Evolutionary conservation across 108 stramenopile genomes (phyloP), one percentile per base, ranked within the genome.

Genomic region (Stephanodiscus minutulus): DNA sequence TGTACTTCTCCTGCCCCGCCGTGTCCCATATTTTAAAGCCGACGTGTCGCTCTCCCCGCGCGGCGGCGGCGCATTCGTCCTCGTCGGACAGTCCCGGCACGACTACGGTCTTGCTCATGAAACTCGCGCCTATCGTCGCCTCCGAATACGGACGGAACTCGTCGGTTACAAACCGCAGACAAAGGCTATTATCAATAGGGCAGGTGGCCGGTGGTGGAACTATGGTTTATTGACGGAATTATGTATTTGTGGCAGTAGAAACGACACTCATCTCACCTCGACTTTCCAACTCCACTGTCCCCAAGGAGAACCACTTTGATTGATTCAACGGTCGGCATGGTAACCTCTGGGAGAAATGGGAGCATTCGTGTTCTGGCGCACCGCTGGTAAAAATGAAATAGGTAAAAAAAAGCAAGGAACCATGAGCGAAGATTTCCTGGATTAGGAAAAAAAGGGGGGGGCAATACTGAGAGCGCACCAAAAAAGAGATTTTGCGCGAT

Each of bases 1-100:
- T 84, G 73, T 92, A 96, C 41, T 89, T 90, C 74, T 96, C 95
- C 73, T 96, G 95, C 18, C 95, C 95, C 8, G 95, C 95, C 8
- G 95, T 96, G 65, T 96, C 95, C 94, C 91, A 96, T 53, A 94
- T 96, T 59, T 87, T 83, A 36, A 88, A 83, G 3, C 60, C 69
- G 21, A 83, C 64, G 33, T 69, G 77, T 24, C 75, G 73, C 54
- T 77, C 20, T 20, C 20, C 36, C 1, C 5, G 18, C 8, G 36
- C 17, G 36, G 18, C 22, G 35, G 15, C 56, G 36, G 0, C 36
- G 31, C 24, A 18, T n/a, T 60, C 59, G 52, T 52, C 25, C 13
- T 61, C 61, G 3, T 50, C 35, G 39, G 39, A 39, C 11, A 6
- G 37, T 44, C 21, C 28, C 62, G 68, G 60, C 25, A 74, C 28